Conservation (phyloP, 2,329 filamentous ascomycete genomes). For the Sclerotinia sclerotiorum region DNA sequence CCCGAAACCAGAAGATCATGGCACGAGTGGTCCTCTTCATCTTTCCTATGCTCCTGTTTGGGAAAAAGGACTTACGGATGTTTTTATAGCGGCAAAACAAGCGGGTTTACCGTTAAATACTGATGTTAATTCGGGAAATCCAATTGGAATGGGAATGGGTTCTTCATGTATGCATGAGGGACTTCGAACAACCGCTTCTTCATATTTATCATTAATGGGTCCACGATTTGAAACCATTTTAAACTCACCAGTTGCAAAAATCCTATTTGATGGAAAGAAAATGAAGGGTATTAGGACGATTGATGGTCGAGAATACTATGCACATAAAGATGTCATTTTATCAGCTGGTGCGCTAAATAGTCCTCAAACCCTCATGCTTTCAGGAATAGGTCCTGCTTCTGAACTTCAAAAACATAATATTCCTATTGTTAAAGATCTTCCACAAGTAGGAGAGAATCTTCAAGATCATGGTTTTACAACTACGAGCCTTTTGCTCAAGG, state of each 20-base stretch:
- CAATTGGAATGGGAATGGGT: slow-evolving; percentile 53
- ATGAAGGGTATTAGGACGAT: slow-evolving; percentile 45
- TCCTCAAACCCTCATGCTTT: slow-evolving; percentile 50
- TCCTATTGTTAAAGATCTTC: slow-evolving; percentile 54
- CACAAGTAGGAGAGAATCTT: slow-evolving; percentile 64
- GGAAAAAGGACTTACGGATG: slow-evolving; percentile 49
- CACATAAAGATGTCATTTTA: slow-evolving; percentile 47
- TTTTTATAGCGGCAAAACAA: slow-evolving; percentile 50
- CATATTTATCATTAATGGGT: slow-evolving; percentile 47
- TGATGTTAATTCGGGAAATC: slow-evolving; percentile 59
- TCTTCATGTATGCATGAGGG: slow-evolving; percentile 53
- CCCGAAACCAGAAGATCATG: slow-evolving; percentile 50
- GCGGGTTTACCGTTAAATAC: slow-evolving; percentile 51
- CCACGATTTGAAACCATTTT: slow-evolving; percentile 55
- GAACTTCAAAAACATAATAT: slow-evolving; percentile 49
- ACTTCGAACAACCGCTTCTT: slow-evolving; percentile 51
- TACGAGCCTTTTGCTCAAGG: slow-evolving; percentile 42
- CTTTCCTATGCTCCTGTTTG: slow-evolving; percentile 50
- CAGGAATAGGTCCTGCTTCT: slow-evolving; percentile 46
- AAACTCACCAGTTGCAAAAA: slow-evolving; percentile 49
- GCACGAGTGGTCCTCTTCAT: slow-evolving; percentile 48
- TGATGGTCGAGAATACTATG: slow-evolving; percentile 41
- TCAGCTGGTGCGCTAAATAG: slow-evolving; percentile 50
- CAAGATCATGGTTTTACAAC: slow-evolving; percentile 46
- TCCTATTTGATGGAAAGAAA: slow-evolving; percentile 35